These are phyloP conservation scores for Fraxinus quadrangulata DNA, from an alignment of 257 asterid genomes.

Conservation along the genomic window DNA sequence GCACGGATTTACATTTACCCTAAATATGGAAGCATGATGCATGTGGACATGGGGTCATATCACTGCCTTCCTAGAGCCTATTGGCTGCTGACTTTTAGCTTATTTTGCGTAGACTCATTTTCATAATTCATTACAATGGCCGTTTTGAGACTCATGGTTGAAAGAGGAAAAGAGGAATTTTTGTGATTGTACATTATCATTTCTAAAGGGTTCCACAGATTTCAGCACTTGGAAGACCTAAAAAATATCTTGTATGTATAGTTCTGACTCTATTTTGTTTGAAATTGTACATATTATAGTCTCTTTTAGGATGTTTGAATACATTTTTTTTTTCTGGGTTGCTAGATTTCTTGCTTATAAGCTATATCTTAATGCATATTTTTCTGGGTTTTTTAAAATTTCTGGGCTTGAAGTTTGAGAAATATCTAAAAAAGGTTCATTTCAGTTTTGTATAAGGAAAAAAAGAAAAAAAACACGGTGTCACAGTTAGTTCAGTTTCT, in stretches of 20 bases:
- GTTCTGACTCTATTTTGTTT: conserved; percentile 3
- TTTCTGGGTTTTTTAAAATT: conserved; percentile 30
- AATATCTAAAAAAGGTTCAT: neutral
- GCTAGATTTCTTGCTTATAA: conserved; percentile 14
- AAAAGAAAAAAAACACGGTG: neutral
- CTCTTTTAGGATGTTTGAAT: neutral
- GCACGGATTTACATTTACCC: neutral
- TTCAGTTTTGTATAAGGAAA: neutral
- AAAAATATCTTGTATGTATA: conserved; percentile 18
- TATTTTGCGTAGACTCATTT: neutral
- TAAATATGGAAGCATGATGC: neutral
- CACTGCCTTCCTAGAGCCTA: conserved; percentile 2
- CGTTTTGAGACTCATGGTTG: neutral
- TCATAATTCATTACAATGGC: neutral
- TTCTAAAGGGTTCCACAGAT: conserved; percentile 5
- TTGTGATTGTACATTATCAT: neutral
- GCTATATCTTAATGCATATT: neutral
- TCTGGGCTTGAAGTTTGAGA: conserved; percentile 8
- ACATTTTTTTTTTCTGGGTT: conserved; percentile 15
- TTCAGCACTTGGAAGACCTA: conserved; percentile 4
- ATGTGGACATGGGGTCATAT: conserved; percentile 4
- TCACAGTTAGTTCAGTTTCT: neutral
- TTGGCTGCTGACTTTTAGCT: neutral
- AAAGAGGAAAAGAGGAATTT: neutral
- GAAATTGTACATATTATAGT: neutral